phyloP scores from a whole-genome alignment of 805 yeast genomes.

The Sugiyamaella chiloensis region DNA sequence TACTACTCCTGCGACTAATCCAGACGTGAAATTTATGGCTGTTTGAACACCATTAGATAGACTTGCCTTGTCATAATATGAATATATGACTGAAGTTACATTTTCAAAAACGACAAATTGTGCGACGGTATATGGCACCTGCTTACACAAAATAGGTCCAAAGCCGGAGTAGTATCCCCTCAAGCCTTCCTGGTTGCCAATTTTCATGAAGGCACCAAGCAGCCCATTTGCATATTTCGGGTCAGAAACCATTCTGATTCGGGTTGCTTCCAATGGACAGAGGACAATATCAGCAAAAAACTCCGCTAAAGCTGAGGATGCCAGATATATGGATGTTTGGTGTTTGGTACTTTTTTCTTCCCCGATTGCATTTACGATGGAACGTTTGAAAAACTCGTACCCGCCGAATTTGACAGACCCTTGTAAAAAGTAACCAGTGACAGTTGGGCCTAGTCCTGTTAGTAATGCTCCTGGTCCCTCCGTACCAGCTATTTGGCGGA shows the following conservation, averaged over 20 bases:
- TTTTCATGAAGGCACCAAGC: conserved; percentile 36
- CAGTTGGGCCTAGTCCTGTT: conserved; percentile 79
- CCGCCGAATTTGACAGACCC: conserved; percentile 89
- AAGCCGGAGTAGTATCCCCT: conserved; percentile 74
- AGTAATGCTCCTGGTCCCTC: conserved; percentile 65
- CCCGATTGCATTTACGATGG: conserved; percentile 58
- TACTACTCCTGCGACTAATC: conserved; percentile 84
- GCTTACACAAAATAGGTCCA: conserved; percentile 81
- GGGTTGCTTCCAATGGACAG: conserved; percentile 76
- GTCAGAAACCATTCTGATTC: conserved; percentile 7
- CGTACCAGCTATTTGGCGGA: conserved; percentile 42
- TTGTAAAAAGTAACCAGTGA: conserved; percentile 77
- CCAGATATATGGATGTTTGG: conserved; percentile 62
- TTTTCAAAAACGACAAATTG: conserved; percentile 82
- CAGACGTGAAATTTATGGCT: conserved; percentile 82
- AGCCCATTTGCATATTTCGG: conserved; percentile 6
- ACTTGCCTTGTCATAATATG: conserved; percentile 59
- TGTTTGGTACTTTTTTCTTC: conserved; percentile 48
- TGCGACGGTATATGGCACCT: conserved; percentile 86
- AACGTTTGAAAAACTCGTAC: conserved; percentile 73
- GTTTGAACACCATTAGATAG: conserved; percentile 68
- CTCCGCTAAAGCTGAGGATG: conserved; percentile 81
- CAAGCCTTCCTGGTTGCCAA: conserved; percentile 69
- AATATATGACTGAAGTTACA: conserved; percentile 68
- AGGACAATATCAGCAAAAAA: conserved; percentile 74